Evolutionary conservation across 495 filamentous ascomycete species (phyloP).

Genomic region (Neurospora sp.): DNA sequence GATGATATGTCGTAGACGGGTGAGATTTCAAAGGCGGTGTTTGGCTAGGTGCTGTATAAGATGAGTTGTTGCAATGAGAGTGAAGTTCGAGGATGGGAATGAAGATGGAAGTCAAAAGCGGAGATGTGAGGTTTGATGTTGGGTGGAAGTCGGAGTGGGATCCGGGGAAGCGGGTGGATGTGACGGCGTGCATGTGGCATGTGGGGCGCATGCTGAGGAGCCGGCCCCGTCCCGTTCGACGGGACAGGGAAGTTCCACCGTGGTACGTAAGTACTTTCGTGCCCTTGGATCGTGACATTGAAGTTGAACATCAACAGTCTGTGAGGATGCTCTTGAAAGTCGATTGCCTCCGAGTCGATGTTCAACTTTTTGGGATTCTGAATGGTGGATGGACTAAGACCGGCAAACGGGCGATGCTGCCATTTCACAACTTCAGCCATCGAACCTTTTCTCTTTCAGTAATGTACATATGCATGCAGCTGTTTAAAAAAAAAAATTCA

Average conservation of each 20-base stretch:
- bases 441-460: not conserved
- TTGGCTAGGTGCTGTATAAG: not conserved
- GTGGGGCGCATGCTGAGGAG: not conserved
- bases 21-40: not conserved
- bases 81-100: not conserved
- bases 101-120: not conserved
- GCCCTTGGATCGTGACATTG: not conserved
- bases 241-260: not conserved
- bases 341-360: not conserved
- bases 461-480: not conserved
- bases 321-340: not conserved
- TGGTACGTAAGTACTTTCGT: not conserved
- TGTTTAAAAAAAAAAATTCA: not conserved
- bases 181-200: not conserved
- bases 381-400: not conserved
- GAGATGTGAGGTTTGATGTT: not conserved
- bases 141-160: not conserved
- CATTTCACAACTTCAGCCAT: not conserved
- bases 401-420: not conserved
- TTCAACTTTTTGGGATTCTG: not conserved
- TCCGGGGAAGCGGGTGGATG: not conserved
- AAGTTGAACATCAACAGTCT: not conserved
- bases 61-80: not conserved
- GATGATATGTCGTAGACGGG: not conserved
- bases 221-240: not conserved